phyloP scores from a whole-genome alignment of 768 basidiomycete species.

The Auricularia heimuer region DNA sequence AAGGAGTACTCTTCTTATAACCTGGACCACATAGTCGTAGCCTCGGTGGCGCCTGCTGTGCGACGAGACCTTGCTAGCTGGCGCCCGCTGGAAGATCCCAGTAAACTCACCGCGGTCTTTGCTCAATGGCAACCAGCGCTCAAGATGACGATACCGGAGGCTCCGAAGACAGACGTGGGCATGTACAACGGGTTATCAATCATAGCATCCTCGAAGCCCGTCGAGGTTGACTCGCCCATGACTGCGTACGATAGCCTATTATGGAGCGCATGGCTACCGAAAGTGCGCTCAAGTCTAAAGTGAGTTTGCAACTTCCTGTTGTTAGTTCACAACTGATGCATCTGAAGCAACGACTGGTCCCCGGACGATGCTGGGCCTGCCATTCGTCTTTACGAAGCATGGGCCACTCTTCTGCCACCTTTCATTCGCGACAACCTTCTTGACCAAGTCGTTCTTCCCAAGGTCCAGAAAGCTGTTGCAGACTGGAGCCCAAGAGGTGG shows the following conservation, averaged over 20 bases:
- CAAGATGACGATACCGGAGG: slow-evolving; percentile 40
- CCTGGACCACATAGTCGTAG: slow-evolving; percentile 88
- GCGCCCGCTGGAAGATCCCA: slow-evolving; percentile 76
- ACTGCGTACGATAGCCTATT: slow-evolving; percentile 90
- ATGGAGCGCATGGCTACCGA: slow-evolving; percentile 94
- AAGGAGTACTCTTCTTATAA: slow-evolving; percentile 68
- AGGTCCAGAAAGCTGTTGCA: slow-evolving; percentile 72
- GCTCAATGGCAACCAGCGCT: slow-evolving; percentile 60
- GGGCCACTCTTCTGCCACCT: slow-evolving; percentile 77
- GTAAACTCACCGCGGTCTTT: slow-evolving; percentile 45
- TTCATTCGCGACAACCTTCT: slow-evolving; percentile 93
- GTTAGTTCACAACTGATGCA: neutral
- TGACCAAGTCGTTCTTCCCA: slow-evolving; percentile 91
- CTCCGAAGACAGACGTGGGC: slow-evolving; percentile 38
- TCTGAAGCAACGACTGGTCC: slow-evolving; percentile 71
- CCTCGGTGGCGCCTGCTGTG: slow-evolving; percentile 77
- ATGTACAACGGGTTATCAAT: slow-evolving; percentile 39
- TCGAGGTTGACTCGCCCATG: slow-evolving; percentile 56
- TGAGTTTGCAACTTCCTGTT: slow-evolving; percentile 16
- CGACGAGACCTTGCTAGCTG: slow-evolving; percentile 66
- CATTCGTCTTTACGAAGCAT: slow-evolving; percentile 76
- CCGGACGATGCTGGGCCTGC: slow-evolving; percentile 64
- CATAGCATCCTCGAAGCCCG: slow-evolving; percentile 19
- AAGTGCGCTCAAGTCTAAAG: slow-evolving; percentile 87
- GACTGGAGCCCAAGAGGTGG: slow-evolving; percentile 67